A percentile compares a stretch with the other conserved stretches of the same genome.
phyloP scores from a whole-genome alignment of 192 early-diverging fungal species.

The Backusella tarrabulga region DNA sequence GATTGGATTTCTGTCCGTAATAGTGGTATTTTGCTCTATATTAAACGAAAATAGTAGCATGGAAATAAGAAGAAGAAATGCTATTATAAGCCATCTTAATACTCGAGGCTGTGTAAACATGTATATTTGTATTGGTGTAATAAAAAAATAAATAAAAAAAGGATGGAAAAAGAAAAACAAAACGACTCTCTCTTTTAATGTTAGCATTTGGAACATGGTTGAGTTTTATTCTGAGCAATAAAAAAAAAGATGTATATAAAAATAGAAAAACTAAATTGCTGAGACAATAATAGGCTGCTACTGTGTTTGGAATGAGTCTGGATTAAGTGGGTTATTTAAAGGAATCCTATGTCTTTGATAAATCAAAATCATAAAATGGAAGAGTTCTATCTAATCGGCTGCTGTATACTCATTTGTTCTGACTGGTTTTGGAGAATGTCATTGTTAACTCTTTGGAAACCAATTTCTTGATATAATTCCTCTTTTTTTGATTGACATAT shows the following conservation, averaged over 20 bases:
- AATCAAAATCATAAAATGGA: no score
- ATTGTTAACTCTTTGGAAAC: no score
- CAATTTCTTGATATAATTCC: no score
- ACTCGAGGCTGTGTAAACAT: not conserved
- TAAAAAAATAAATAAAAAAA: not conserved
- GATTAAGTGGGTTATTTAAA: no score
- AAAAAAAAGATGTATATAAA: not conserved
- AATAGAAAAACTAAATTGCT: not conserved
- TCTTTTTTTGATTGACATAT: no score
- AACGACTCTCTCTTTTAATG: not conserved
- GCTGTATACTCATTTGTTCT: no score
- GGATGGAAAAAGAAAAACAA: not conserved
- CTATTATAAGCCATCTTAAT: not conserved
- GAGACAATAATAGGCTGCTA: not conserved
- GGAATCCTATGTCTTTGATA: no score
- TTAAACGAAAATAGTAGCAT: not conserved
- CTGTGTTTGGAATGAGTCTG: not conserved
- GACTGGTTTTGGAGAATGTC: no score
- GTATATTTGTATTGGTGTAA: not conserved
- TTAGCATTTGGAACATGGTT: not conserved
- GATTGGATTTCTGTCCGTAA: not conserved
- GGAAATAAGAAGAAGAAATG: not conserved
- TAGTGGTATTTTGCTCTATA: not conserved
- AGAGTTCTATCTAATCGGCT: no score
- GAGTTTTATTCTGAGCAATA: constrained; percentile 5